Conservation (phyloP, 495 filamentous ascomycete genomes). For the Aspergillus ostianus region DNA sequence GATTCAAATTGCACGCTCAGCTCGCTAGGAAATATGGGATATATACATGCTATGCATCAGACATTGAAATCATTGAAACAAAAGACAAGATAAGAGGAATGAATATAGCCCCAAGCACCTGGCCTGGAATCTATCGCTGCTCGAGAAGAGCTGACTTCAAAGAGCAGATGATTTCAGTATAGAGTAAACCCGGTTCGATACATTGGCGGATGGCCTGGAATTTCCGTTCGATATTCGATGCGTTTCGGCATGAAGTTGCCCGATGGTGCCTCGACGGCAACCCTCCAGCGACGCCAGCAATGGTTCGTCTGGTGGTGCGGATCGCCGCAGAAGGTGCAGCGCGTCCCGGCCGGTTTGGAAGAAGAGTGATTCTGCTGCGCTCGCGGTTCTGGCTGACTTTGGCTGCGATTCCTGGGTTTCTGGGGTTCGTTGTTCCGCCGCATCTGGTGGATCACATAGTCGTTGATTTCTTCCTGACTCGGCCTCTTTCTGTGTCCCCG, state of each 20-base stretch:
- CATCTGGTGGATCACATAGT: slow-evolving; percentile 33
- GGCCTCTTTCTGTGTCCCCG: slow-evolving; percentile 25
- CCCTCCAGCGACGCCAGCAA: slow-evolving; percentile 30
- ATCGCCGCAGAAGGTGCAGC: slow-evolving; percentile 27
- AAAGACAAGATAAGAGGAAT: neutral
- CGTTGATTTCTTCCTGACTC: slow-evolving; percentile 35
- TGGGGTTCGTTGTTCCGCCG: slow-evolving; percentile 25
- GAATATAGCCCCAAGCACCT: neutral
- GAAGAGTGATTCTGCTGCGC: slow-evolving; percentile 5
- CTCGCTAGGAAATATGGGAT: neutral
- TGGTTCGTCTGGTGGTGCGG: slow-evolving; percentile 18
- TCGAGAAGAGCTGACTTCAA: neutral
- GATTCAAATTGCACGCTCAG: neutral
- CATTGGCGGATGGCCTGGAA: slow-evolving; percentile 23
- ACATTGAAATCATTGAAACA: slow-evolving; percentile 2
- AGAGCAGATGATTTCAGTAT: slow-evolving; percentile 6
- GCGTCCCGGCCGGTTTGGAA: slow-evolving; percentile 1
- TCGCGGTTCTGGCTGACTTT: slow-evolving; percentile 26
- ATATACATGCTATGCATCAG: slow-evolving; percentile 2
- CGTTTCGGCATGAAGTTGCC: slow-evolving; percentile 24
- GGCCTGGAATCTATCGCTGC: neutral
- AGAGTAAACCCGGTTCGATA: slow-evolving; percentile 26
- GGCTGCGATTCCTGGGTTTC: slow-evolving; percentile 23
- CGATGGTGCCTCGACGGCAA: slow-evolving; percentile 25
- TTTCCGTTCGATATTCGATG: slow-evolving; percentile 21